These are phyloP conservation scores for Adansonia madagascariensis DNA, from an alignment of 441 rosid genomes.

Conservation along the genomic window DNA sequence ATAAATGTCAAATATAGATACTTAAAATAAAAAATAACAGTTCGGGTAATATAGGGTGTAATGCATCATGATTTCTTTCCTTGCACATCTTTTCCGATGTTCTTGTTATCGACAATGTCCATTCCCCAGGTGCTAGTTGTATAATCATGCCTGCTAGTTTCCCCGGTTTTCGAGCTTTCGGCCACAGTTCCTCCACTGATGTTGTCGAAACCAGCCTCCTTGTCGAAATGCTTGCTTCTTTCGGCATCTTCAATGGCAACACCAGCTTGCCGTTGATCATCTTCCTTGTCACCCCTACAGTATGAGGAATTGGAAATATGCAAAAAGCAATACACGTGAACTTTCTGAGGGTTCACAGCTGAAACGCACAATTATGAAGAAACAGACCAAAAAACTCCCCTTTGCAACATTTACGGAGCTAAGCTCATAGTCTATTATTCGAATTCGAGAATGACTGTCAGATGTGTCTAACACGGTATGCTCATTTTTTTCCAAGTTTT, in stretches of 20 bases:
- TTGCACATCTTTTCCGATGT: constrained; percentile 26
- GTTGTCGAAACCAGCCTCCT: constrained; percentile 41
- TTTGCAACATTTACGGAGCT: not conserved
- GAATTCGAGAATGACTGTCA: too few species aligned
- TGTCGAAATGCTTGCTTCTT: constrained; percentile 46
- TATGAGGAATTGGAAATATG: not conserved
- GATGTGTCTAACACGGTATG: too few species aligned
- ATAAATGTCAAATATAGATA: too few species aligned
- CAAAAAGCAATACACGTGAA: too few species aligned
- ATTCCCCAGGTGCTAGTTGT: not conserved
- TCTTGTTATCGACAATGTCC: constrained; percentile 13
- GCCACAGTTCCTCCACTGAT: not conserved
- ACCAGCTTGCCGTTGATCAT: constrained; percentile 36
- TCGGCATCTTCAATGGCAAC: constrained; percentile 45
- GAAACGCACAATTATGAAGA: too few species aligned
- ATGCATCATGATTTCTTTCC: constrained; percentile 27
- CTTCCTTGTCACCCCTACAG: constrained; percentile 65
- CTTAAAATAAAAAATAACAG: too few species aligned
- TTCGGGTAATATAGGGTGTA: too few species aligned
- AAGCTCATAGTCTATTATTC: not conserved
- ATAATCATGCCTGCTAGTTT: constrained; percentile 13
- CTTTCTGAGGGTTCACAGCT: not conserved
- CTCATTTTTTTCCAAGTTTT: too few species aligned
- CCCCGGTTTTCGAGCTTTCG: constrained; percentile 22
- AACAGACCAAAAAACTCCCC: too few species aligned